Evolutionary conservation across 2,329 filamentous ascomycete genomes (phyloP).

Genomic region (Sporothrix humicola): DNA sequence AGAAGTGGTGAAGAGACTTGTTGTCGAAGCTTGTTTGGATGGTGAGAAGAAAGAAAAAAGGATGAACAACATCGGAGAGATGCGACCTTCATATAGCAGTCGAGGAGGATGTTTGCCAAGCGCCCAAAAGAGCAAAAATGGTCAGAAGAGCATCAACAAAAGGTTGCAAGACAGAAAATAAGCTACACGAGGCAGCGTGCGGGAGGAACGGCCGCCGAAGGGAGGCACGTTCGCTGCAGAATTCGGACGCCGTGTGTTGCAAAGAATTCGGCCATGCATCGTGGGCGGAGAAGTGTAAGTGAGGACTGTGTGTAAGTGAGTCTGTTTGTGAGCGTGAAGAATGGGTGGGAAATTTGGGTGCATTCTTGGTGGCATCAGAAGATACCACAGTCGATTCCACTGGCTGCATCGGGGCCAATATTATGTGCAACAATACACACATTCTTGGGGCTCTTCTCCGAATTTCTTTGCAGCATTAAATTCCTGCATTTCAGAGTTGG

Average conservation of each 20-base stretch:
- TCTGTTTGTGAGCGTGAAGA: slow-evolving; percentile 24
- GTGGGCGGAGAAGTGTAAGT: not conserved
- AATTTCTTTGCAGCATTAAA: not conserved
- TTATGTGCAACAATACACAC: not conserved
- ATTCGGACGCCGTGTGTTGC: not conserved
- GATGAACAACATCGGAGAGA: slow-evolving; percentile 38
- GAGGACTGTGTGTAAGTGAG: not conserved
- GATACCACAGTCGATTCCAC: slow-evolving; percentile 4
- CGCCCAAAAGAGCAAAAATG: not conserved
- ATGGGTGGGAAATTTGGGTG: slow-evolving; percentile 22
- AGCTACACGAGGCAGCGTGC: slow-evolving; percentile 1
- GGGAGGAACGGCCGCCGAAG: slow-evolving; percentile 2
- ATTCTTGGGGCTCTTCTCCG: slow-evolving; percentile 13
- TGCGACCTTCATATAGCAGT: slow-evolving; percentile 27
- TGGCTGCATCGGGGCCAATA: slow-evolving; percentile 1
- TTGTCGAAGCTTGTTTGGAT: not conserved
- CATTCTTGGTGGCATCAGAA: slow-evolving; percentile 28
- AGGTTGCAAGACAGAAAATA: slow-evolving; percentile 3
- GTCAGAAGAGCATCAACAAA: not conserved
- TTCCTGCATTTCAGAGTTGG: slow-evolving; percentile 1
- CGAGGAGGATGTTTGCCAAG: slow-evolving; percentile 1
- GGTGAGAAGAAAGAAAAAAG: slow-evolving; percentile 20
- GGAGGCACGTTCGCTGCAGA: slow-evolving; percentile 17
- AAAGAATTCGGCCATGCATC: no score
- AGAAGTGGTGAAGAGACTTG: not conserved